Evolutionary conservation across 1,284 basidiomycete species (phyloP).

Genomic region (Heterobasidion irregulare): DNA sequence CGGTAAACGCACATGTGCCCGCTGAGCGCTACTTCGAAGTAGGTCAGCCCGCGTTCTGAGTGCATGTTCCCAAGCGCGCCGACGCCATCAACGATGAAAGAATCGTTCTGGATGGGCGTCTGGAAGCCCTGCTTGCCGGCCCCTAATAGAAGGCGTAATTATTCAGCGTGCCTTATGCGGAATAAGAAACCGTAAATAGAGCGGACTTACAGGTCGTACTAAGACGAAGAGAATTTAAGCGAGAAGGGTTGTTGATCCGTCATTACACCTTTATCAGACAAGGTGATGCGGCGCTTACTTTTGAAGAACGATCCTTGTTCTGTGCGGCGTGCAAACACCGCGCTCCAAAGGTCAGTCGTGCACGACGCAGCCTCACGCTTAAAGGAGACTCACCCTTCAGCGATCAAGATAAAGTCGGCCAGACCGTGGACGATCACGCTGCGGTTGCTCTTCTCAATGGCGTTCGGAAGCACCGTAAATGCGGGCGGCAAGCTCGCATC

Average conservation of each 20-base stretch:
- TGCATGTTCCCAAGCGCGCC: slow-evolving; percentile 59
- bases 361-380: no score
- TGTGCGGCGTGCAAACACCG: slow-evolving; percentile 12
- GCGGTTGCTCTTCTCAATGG: slow-evolving; percentile 68
- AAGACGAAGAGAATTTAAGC: not conserved
- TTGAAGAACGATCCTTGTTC: slow-evolving; percentile 55
- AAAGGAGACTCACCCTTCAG: slow-evolving; percentile 50
- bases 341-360: not conserved
- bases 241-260: not conserved
- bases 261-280: not conserved
- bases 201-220: slow-evolving; percentile 63
- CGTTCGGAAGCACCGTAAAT: slow-evolving; percentile 57
- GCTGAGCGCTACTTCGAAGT: slow-evolving; percentile 53
- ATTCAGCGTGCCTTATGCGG: not conserved
- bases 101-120: slow-evolving; percentile 52
- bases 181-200: not conserved
- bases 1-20: slow-evolving; percentile 57
- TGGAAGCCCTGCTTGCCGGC: slow-evolving; percentile 66
- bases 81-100: slow-evolving; percentile 60
- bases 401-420: slow-evolving; percentile 63
- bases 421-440: slow-evolving; percentile 67
- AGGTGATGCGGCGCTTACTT: slow-evolving; percentile 36
- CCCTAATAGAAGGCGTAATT: slow-evolving; percentile 28
- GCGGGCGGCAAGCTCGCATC: slow-evolving; percentile 56
- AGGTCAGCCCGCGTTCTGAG: slow-evolving; percentile 59